phyloP scores from a whole-genome alignment of 1,284 basidiomycete genomes.

The Sanghuangporus baumii region DNA sequence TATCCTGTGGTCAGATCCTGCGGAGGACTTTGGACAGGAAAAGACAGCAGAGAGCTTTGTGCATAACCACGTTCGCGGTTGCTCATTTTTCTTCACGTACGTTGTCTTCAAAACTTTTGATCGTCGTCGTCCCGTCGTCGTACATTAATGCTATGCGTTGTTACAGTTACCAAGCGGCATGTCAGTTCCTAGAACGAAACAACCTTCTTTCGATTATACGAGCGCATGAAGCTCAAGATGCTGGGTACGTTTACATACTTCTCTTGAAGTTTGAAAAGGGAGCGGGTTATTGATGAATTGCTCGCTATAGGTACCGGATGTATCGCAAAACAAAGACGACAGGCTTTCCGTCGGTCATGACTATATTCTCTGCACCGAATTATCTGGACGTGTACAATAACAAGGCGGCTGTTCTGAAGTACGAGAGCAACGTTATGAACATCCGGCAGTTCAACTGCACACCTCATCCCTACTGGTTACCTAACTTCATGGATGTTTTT shows the following conservation, averaged over 20 bases:
- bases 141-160: constrained; percentile 10
- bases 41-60: constrained; percentile 83
- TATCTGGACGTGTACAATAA: constrained; percentile 97
- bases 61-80: constrained; percentile 94
- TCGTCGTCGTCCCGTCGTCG: neutral
- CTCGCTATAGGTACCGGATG: constrained; percentile 78
- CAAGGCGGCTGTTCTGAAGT: constrained; percentile 94
- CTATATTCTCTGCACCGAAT: constrained; percentile 93
- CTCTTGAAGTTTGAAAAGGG: neutral
- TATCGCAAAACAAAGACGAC: constrained; percentile 95
- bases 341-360: constrained; percentile 92
- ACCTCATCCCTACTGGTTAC: constrained; percentile 92
- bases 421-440: constrained; percentile 96
- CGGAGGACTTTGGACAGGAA: constrained; percentile 91
- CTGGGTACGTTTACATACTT: constrained; percentile 53
- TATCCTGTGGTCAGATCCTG: constrained; percentile 91
- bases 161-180: constrained; percentile 84
- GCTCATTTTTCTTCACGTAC: constrained; percentile 93
- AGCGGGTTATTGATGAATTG: neutral
- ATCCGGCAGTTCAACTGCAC: constrained; percentile 95
- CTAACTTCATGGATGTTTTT: constrained; percentile 94
- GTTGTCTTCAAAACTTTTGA: constrained; percentile 24
- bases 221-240: constrained; percentile 94
- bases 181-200: constrained; percentile 91
- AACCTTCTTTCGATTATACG: constrained; percentile 92